Conservation (phyloP, 2,329 filamentous ascomycete species). For the Microsporum audouinii region DNA sequence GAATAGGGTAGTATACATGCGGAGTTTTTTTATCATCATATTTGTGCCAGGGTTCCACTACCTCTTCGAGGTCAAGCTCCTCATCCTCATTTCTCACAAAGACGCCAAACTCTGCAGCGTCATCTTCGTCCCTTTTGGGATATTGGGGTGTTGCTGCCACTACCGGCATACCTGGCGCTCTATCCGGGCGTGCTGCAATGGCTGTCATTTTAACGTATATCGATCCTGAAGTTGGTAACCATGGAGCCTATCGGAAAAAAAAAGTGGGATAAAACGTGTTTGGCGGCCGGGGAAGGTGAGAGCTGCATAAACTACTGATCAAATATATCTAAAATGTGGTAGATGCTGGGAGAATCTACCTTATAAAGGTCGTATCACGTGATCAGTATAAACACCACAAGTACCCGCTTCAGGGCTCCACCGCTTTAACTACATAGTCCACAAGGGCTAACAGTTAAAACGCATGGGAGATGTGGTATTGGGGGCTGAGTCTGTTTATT, state of each 20-base stretch:
- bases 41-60: slow-evolving; percentile 7
- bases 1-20: slow-evolving; percentile 12
- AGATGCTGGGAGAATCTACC: too few relatives aligned
- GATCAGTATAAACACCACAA: too few relatives aligned
- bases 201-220: not conserved
- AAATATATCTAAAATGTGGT: not conserved
- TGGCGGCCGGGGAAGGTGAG: not conserved
- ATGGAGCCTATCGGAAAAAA: not conserved
- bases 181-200: too few relatives aligned
- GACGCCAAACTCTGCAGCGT: slow-evolving; percentile 8
- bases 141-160: slow-evolving; percentile 4
- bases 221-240: not conserved
- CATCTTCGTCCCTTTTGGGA: not conserved
- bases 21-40: slow-evolving; percentile 6
- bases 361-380: too few relatives aligned
- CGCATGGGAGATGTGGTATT: too few relatives aligned
- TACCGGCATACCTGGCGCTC: not conserved
- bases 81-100: slow-evolving; percentile 8
- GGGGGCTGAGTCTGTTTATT: too few relatives aligned
- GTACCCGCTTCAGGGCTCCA: too few relatives aligned
- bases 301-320: not conserved
- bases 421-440: too few relatives aligned
- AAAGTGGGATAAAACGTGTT: not conserved
- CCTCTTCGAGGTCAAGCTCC: slow-evolving; percentile 8
- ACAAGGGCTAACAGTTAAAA: too few relatives aligned